Evolutionary conservation across 2,329 filamentous ascomycete species (phyloP).

Genomic region (Trichoderma guizhouense): DNA sequence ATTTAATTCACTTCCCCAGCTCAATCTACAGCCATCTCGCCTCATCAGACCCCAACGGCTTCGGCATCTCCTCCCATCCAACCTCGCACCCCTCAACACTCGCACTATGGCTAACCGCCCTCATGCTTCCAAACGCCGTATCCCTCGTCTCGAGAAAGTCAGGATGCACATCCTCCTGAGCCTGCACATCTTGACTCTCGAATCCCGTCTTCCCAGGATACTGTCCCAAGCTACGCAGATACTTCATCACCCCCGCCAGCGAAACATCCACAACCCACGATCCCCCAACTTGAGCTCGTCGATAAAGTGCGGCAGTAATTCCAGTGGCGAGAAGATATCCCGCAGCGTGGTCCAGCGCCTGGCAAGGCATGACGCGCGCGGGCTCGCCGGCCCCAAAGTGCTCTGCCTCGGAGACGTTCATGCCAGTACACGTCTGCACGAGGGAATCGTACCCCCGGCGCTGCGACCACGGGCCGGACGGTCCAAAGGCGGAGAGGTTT

Average conservation of each 20-base stretch:
- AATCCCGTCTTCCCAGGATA: constrained; percentile 45
- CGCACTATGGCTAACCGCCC: constrained; percentile 47
- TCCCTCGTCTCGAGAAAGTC: constrained; percentile 42
- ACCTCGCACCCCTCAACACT: constrained; percentile 42
- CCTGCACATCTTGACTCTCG: constrained; percentile 34
- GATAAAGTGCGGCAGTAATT: constrained; percentile 49
- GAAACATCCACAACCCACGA: constrained; percentile 53
- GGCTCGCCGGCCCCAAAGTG: constrained; percentile 38
- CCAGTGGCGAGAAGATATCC: constrained; percentile 55
- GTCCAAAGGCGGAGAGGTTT: constrained; percentile 52
- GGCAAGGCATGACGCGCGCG: constrained; percentile 47
- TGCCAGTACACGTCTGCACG: constrained; percentile 51
- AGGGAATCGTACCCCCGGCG: constrained; percentile 53
- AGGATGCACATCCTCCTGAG: constrained; percentile 25
- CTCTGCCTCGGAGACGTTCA: constrained; percentile 54
- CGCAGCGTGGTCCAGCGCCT: constrained; percentile 54
- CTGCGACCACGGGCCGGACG: constrained; percentile 38
- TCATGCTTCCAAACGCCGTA: constrained; percentile 46
- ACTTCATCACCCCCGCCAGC: constrained; percentile 54
- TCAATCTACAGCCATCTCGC: constrained; percentile 35
- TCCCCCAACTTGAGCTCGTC: constrained; percentile 29
- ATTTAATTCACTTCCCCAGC: neutral
- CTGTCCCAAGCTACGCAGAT: constrained; percentile 53
- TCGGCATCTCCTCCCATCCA: constrained; percentile 52
- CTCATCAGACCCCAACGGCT: constrained; percentile 45